Evolutionary conservation across 2,329 filamentous ascomycete genomes (phyloP).

Genomic region (Colletotrichum sp.): DNA sequence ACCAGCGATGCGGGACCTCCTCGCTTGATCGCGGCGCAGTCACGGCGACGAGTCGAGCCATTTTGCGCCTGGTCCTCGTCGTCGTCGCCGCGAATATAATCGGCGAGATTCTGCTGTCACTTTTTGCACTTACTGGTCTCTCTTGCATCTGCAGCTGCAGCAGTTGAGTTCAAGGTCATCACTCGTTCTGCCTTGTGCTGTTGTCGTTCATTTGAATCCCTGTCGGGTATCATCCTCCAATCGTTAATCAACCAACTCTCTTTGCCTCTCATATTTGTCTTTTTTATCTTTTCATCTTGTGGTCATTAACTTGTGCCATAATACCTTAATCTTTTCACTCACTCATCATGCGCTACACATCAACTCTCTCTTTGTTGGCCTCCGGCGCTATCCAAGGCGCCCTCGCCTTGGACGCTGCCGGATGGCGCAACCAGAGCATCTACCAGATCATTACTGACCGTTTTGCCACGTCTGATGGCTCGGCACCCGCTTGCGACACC

Average conservation of each 20-base stretch:
- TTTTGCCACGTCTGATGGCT: constrained; percentile 42
- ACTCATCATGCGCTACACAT: not conserved
- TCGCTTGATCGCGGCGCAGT: not conserved
- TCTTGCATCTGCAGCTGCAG: not conserved
- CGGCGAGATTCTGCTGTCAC: not conserved
- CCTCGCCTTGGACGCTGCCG: constrained; percentile 28
- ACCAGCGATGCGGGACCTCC: not conserved
- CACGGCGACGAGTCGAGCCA: not conserved
- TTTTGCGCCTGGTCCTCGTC: not conserved
- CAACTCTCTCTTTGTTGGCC: constrained; percentile 8
- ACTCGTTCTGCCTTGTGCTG: constrained; percentile 14
- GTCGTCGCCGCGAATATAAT: not conserved
- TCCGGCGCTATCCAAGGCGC: constrained; percentile 9
- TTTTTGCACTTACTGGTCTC: not conserved
- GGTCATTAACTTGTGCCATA: not conserved
- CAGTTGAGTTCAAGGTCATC: constrained; percentile 10
- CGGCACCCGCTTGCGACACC: constrained; percentile 33
- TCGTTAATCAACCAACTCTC: not conserved
- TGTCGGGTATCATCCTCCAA: not conserved
- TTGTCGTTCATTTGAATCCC: not conserved
- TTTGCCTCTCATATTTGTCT: not conserved
- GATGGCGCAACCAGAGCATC: constrained; percentile 46
- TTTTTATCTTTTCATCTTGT: not conserved
- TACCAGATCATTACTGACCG: constrained; percentile 51
- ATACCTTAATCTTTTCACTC: not conserved